These are phyloP conservation scores for Fusarium sp. DNA, from an alignment of 2,329 filamentous ascomycete species.

Conservation along the genomic window DNA sequence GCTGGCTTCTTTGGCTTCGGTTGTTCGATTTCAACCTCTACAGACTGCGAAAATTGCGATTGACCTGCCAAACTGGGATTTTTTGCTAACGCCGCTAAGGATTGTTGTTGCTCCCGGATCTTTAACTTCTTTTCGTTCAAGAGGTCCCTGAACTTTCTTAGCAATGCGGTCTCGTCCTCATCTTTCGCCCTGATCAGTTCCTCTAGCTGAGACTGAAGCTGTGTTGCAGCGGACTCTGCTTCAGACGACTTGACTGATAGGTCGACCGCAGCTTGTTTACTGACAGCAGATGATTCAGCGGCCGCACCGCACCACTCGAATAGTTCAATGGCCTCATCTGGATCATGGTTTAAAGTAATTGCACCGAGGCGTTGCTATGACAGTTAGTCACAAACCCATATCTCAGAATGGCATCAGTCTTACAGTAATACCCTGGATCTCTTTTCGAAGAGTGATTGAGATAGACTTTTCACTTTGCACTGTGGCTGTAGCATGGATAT, in stretches of 20 bases:
- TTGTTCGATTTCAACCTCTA: conserved; percentile 16
- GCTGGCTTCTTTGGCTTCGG: conserved; percentile 42
- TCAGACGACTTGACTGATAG: conserved; percentile 57
- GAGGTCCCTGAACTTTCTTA: conserved; percentile 77
- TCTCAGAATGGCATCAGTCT: conserved; percentile 43
- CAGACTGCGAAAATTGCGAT: conserved; percentile 45
- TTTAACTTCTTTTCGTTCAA: conserved; percentile 85
- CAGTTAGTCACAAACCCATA: conserved; percentile 38
- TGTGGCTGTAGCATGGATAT: conserved; percentile 70
- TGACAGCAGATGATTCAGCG: conserved; percentile 60
- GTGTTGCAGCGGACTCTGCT: conserved; percentile 67
- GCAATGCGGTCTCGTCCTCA: conserved; percentile 72
- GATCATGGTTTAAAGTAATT: conserved; percentile 67
- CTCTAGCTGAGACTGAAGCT: conserved; percentile 72
- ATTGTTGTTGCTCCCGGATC: conserved; percentile 77
- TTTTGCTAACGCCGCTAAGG: conserved; percentile 63
- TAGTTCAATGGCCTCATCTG: conserved; percentile 70
- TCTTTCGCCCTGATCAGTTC: conserved; percentile 75
- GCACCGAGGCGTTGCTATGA: conserved; percentile 75
- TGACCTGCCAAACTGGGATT: conserved; percentile 50
- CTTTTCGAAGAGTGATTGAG: conserved; percentile 72
- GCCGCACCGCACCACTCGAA: conserved; percentile 78
- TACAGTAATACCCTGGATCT: conserved; percentile 76
- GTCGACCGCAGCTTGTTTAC: conserved; percentile 57
- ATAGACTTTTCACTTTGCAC: conserved; percentile 65